Conservation (phyloP, 1,284 basidiomycete genomes). For the Irpex lacteus region DNA sequence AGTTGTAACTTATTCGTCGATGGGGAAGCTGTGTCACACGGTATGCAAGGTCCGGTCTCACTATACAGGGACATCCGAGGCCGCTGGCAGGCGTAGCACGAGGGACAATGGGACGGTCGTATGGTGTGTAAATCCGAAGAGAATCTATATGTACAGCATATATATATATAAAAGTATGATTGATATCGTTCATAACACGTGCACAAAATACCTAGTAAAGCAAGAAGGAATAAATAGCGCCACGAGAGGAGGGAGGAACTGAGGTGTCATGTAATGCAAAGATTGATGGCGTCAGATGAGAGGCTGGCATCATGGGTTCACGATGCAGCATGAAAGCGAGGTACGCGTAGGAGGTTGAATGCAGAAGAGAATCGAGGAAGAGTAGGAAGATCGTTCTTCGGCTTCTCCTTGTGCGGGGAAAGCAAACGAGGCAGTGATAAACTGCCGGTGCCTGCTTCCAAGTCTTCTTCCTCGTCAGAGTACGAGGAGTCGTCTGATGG, state of each 20-base stretch:
- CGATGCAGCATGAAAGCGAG: conserved; percentile 10
- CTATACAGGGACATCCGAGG: neutral
- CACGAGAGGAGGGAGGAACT: neutral
- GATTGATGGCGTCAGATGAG: neutral
- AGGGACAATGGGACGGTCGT: neutral
- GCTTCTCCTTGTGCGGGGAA: conserved; percentile 1
- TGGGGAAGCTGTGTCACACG: neutral
- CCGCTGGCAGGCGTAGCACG: neutral
- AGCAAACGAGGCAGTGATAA: neutral
- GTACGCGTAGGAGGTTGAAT: conserved; percentile 16
- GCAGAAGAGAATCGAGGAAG: conserved; percentile 11
- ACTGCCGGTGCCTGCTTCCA: neutral
- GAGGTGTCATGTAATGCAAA: neutral
- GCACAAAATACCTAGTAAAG: neutral
- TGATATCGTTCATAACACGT: neutral
- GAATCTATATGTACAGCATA: neutral
- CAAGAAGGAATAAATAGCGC: neutral
- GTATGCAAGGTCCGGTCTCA: neutral
- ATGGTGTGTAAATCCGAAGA: neutral
- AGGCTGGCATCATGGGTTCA: neutral
- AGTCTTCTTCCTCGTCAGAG: conserved; percentile 6
- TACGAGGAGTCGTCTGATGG: conserved; percentile 4
- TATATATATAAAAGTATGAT: neutral
- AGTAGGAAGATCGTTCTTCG: neutral
- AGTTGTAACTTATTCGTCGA: neutral